Base-by-base conservation (phyloP, 228 moss, liverwort and hornwort species). In the Sphagnum magellanicum region DNA sequence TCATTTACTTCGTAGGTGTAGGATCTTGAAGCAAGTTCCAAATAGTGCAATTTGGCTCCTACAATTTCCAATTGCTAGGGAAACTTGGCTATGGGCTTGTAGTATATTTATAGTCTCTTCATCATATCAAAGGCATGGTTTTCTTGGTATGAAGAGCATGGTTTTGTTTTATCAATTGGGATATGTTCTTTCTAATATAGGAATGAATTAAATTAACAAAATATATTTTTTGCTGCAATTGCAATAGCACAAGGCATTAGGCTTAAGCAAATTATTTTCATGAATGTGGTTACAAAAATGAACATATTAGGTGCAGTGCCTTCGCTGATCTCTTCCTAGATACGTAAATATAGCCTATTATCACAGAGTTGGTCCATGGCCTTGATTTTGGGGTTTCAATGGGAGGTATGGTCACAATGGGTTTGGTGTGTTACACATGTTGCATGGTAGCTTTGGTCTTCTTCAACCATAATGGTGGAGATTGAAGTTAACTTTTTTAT, bases 261-360 rank as follows among this genome's bases (percentile, higher is more conserved):
- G 71, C 90, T 91, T 58, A 91, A 97, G 10, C 91, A 93, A 77
- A 93, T 97, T 5, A 97, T 93, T 5, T 97, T 97, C 55, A 97
- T 93, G 60, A 91, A 97, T 77, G 97, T 93, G 71, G 97, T 93
- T 50, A 90, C 93, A 97, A 97, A 85, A 93, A 90, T 74, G 93
- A 93, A 55, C 93, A 97, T 58, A 97, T 97, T 14, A 84, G 91
- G 70, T 81, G 97, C 62, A 97, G 97, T 79, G 81, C 88, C n/a
- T 72, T 93, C 50, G 93, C 93, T 48, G 97, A 97, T 74, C 91
- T 97, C 65, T 97, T 93, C 59, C 83, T 97, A 65, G 97, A 97
- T 77, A 91, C 97, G 93, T 97, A 90, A 59, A 82, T 67, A 7
- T 51, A 13, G n/a, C n/a, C n/a, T n/a, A n/a, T n/a, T n/a, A n/a